These are phyloP conservation scores for Lecanosticta acicola DNA, from an alignment of 2,329 filamentous ascomycete genomes.

Conservation along the genomic window DNA sequence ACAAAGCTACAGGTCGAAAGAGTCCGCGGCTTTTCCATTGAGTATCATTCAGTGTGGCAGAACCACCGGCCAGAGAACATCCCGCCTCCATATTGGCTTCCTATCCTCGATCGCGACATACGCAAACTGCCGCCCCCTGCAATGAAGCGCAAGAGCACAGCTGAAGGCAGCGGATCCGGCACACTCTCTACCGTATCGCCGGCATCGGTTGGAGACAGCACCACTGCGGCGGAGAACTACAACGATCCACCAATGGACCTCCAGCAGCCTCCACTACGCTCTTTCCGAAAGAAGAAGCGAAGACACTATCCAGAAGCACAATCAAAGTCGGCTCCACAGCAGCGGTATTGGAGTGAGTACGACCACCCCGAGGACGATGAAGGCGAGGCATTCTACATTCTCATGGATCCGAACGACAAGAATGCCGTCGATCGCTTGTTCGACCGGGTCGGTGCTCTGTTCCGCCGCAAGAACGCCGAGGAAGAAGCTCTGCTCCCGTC, in stretches of 20 bases:
- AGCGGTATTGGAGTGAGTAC: conserved; percentile 77
- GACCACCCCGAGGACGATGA: conserved; percentile 69
- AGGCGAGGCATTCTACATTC: conserved; percentile 61
- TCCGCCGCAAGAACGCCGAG: conserved; percentile 27
- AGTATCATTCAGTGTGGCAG: conserved; percentile 49
- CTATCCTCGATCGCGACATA: conserved; percentile 46
- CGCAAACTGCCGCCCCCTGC: conserved; percentile 46
- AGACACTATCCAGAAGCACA: conserved; percentile 27
- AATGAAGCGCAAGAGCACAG: conserved; percentile 22
- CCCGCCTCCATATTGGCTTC: conserved; percentile 45
- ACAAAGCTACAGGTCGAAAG: conserved; percentile 40
- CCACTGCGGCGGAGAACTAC: conserved; percentile 30
- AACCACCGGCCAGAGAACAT: conserved; percentile 42
- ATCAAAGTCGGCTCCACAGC: conserved; percentile 25
- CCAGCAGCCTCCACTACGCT: conserved; percentile 36
- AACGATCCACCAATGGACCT: conserved; percentile 32
- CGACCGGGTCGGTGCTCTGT: conserved; percentile 41
- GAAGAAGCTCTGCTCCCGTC: conserved; percentile 22
- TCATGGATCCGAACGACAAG: conserved; percentile 63
- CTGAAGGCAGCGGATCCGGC: conserved; percentile 11
- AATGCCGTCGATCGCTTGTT: conserved; percentile 62
- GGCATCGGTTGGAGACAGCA: conserved; percentile 32
- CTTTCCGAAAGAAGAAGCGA: conserved; percentile 41
- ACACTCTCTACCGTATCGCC: conserved; percentile 30
- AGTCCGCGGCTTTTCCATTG: conserved; percentile 50